Evolutionary conservation across 2,329 filamentous ascomycete species (phyloP), one percentile per base, ranked within the genome.

Genomic region (Penicillium sp.): DNA sequence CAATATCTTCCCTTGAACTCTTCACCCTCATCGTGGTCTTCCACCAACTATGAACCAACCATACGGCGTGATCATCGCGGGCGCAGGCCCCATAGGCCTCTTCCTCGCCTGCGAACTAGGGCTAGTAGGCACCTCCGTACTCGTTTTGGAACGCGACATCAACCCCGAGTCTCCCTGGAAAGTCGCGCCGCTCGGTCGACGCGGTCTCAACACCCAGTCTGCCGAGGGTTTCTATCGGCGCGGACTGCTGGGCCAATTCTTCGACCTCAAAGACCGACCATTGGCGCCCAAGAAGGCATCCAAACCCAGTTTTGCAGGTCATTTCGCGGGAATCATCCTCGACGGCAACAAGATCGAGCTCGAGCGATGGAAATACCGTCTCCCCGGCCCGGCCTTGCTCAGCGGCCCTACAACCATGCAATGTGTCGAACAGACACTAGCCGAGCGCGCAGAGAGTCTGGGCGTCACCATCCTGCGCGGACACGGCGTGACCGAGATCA

Each of bases 151-250:
- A 44, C 23, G 21, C 29, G 31, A 23, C n/a, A 11, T 14, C 8
- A 21, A 35, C 25, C 25, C 18, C 48, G 43, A 56, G 6, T 57
- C 60, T 5, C 45, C 54, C 13, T 64, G 55, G 53, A 69, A 70
- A 36, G 38, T 18, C 16, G 32, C 38, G 1, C n/a, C n/a, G n/a
- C n/a, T n/a, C n/a, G n/a, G n/a, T n/a, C n/a, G n/a, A n/a, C n/a
- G n/a, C n/a, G 65, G 63, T 19, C 40, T 70, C 11, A 67, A 64
- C 41, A 62, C 58, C 1, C 43, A 51, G 2, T 63, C 65, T 1
- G 31, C 63, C 13, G 68, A 70, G 39, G 47, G 55, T 4, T 54
- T 71, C 16, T 58, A 70, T 36, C 64, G 68, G 1, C 64, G 68
- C 6, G 68, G 65, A 2, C 47, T 71, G 5, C 53, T 69, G n/a